Base-by-base conservation (phyloP, 163 green algal genomes). In the Prototheca wickerhamii region DNA sequence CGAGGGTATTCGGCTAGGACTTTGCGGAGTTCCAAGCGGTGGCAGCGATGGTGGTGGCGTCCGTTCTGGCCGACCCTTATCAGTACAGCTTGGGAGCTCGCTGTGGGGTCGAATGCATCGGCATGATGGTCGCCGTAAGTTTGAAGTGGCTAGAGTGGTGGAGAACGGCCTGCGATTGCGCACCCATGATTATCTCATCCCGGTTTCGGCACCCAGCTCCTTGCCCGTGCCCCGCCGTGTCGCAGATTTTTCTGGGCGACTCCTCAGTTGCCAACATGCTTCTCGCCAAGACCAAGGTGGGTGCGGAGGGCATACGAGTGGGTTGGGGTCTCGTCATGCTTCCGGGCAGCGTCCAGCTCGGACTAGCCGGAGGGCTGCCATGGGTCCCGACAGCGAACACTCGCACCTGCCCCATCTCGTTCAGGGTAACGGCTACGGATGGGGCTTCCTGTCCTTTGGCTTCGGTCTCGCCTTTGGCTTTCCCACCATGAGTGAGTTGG, bases 401-500 rank as follows among this genome's bases (percentile, higher is more conserved):
- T 25, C 50, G 12, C 50, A 28, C 50, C 50, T 10, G 26, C 29
- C 54, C 28, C 37, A 6, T 20, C 28, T 37, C 44, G 62, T 55
- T 18, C 50, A 54, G 44, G 34, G 44, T n/a, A 42, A 52, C 60
- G 44, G 4, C n/a, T 60, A 28, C 25, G 63, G 69, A 37, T 81
- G 63, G 43, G 64, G 64, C 21, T 71, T 25, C 25, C 26, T 81
- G 5, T 50, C 69, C 8, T 29, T 77, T 5, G 74, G 69, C 20
- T 70, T 75, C 26, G 74, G 69, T 35, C 43, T 77, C 23, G 12
- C 61, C 44, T 61, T 67, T 34, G 61, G 61, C 35, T 49, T 73
- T 25, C 12, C 49, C 37, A 46, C 65, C 44, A 51, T 77, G 20
- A 75, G 46, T 54, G 46, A 54, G 46, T 44, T 51, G 37, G 15